A percentile compares a stretch with the other conserved stretches of the same genome.
Conservation (phyloP, 768 basidiomycete genomes). For the Strobilomyces dryophilus region DNA sequence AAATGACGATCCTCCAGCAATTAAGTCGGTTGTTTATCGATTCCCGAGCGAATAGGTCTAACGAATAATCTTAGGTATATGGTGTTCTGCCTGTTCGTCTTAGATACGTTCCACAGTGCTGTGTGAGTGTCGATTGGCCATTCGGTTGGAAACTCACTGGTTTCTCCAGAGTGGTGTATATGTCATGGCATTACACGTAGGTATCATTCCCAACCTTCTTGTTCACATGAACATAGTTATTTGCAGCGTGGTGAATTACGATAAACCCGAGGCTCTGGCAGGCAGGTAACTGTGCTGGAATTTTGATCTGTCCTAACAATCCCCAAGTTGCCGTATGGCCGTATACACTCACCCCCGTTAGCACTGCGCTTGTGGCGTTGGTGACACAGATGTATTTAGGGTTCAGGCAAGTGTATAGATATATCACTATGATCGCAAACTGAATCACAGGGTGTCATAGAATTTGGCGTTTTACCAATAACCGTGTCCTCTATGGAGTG, state of each 20-base stretch:
- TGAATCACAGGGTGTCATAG: background rate
- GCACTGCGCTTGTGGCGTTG: conserved; percentile 43
- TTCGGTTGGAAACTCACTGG: too few relatives aligned
- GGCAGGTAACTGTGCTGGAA: background rate
- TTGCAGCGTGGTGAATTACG: conserved; percentile 12
- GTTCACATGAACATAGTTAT: background rate
- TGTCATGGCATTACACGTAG: conserved; percentile 19
- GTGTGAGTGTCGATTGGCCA: conserved; percentile 6
- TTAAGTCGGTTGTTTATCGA: conserved; percentile 1
- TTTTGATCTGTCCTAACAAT: background rate
- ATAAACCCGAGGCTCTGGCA: conserved; percentile 11
- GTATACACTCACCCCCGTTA: conserved; percentile 47
- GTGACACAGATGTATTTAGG: conserved; percentile 48
- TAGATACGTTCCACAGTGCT: background rate
- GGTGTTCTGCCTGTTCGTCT: conserved; percentile 14
- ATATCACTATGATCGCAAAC: background rate
- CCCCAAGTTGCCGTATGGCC: conserved; percentile 41
- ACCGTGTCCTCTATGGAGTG: background rate
- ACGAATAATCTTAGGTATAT: conserved; percentile 5
- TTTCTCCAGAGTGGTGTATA: conserved; percentile 12
- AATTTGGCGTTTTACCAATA: background rate
- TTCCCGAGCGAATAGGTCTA: background rate
- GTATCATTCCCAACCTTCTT: background rate
- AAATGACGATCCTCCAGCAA: conserved; percentile 11
- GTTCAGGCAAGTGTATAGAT: conserved; percentile 32